Percentiles rank a stretch among this genome's conserved stretches.
Evolutionary conservation across 495 filamentous ascomycete species (phyloP).

Genomic region (Daldinia caldariorum): DNA sequence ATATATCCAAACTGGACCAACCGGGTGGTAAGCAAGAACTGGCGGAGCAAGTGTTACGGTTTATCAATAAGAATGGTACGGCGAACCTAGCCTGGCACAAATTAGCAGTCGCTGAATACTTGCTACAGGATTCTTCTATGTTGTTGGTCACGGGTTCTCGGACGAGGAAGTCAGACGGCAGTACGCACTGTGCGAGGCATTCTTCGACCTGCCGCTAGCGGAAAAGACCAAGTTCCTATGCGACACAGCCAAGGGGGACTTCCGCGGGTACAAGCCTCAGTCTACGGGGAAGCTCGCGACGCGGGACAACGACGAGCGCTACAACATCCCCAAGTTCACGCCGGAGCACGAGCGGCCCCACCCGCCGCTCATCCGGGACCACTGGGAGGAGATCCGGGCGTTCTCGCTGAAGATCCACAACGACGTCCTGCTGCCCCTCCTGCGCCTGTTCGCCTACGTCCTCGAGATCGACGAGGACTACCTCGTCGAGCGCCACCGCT

Average conservation of each 20-base stretch:
- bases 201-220: constrained; percentile 64
- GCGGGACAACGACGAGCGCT: constrained; percentile 64
- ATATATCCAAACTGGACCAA: constrained; percentile 60
- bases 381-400: constrained; percentile 56
- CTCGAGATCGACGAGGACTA: constrained; percentile 65
- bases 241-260: constrained; percentile 58
- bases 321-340: constrained; percentile 66
- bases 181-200: constrained; percentile 64
- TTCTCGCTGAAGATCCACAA: constrained; percentile 61
- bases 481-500: constrained; percentile 61
- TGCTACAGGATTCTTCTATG: constrained; percentile 62
- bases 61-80: constrained; percentile 49
- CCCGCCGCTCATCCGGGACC: constrained; percentile 53
- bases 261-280: constrained; percentile 55
- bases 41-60: constrained; percentile 58
- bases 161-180: constrained; percentile 66
- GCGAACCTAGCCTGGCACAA: background rate
- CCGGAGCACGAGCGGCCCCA: constrained; percentile 55
- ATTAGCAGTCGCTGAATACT: background rate
- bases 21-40: constrained; percentile 63
- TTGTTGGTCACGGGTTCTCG: constrained; percentile 63
- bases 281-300: constrained; percentile 47
- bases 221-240: constrained; percentile 64
- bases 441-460: constrained; percentile 59
- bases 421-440: constrained; percentile 56